Evolutionary conservation across 169 alveolate species (phyloP).

Genomic region (Eimeria sp.): DNA sequence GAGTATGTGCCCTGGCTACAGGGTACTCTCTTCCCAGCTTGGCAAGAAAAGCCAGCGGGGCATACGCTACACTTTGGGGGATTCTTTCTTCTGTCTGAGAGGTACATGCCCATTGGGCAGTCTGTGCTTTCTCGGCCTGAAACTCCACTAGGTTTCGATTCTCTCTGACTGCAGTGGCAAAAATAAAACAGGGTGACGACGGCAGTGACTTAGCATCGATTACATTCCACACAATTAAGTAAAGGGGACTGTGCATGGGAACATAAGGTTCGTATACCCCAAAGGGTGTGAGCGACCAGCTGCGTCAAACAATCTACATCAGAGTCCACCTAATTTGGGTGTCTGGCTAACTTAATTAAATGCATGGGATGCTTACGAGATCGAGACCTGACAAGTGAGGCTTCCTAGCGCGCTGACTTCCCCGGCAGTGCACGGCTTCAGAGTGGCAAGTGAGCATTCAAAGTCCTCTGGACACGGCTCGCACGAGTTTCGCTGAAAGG

Average conservation of each 20-base stretch:
- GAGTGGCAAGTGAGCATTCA: slow-evolving; percentile 43
- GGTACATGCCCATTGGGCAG: slow-evolving; percentile 61
- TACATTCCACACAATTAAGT: neutral
- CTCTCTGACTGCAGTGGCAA: slow-evolving; percentile 20
- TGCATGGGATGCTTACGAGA: neutral
- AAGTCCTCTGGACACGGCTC: slow-evolving; percentile 46
- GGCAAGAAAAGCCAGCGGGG: slow-evolving; percentile 72
- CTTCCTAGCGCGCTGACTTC: slow-evolving; percentile 65
- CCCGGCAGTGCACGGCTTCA: slow-evolving; percentile 52
- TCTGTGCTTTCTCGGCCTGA: neutral
- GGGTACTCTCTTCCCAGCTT: neutral
- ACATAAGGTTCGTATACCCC: neutral
- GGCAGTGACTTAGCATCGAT: neutral
- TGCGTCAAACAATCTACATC: neutral
- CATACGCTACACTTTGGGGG: slow-evolving; percentile 33
- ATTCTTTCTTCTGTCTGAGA: neutral
- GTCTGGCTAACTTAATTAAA: neutral
- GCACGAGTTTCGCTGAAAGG: slow-evolving; percentile 29
- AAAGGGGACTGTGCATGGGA: neutral
- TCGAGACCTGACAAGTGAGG: slow-evolving; percentile 23
- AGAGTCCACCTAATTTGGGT: neutral
- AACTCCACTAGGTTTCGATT: neutral
- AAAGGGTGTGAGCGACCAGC: neutral
- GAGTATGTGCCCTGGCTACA: slow-evolving; percentile 52
- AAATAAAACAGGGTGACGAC: neutral